Evolutionary conservation across 305 asterid species (phyloP), one percentile per base, ranked within the genome.

Genomic region (Stenogyne calaminthoides): DNA sequence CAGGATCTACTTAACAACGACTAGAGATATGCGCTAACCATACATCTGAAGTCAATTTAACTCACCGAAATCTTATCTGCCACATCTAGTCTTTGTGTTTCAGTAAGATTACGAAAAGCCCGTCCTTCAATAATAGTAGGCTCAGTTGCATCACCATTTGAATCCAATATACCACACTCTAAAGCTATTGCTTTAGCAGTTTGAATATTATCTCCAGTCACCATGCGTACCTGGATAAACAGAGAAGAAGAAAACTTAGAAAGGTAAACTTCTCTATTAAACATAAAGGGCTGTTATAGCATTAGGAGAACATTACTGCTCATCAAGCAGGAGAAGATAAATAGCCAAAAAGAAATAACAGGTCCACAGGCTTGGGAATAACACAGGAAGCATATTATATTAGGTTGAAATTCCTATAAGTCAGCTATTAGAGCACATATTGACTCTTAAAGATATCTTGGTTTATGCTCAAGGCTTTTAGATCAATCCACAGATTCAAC

Each of bases 181-280:
- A 91, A 77, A 80, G 99, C 99, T 71, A 95, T 95, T 56, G 98
- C 98, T 74, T 16, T 86, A 18, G 99, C 98, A 55, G 98, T 95
- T 81, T 80, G 97, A 71, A 89, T 86, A 87, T 89, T 89, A 80
- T 95, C 99, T 46, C 99, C 98, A 16, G 99, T 95, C 65, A 91
- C 99, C 99, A 95, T 95, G 59, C 99, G 95, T 4, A 95, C 98
- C 99, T 95, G 78, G 16, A 59, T 9, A 3, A 47, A 70, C 27
- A 40, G 37, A 56, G 59, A 58, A 46, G 7, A 32, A 32, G 36
- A 32, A 4, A 32, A 32, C 36, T 32, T 32, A 32, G 37, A 18
- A 44, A 49, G 19, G 7, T n/a, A 34, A 29, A 14, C 20, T 12
- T 29, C 25, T 60, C 12, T 16, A 67, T 55, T 55, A 9, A 15